phyloP scores from a whole-genome alignment of 2,329 filamentous ascomycete genomes.

The Penicillium sp. region DNA sequence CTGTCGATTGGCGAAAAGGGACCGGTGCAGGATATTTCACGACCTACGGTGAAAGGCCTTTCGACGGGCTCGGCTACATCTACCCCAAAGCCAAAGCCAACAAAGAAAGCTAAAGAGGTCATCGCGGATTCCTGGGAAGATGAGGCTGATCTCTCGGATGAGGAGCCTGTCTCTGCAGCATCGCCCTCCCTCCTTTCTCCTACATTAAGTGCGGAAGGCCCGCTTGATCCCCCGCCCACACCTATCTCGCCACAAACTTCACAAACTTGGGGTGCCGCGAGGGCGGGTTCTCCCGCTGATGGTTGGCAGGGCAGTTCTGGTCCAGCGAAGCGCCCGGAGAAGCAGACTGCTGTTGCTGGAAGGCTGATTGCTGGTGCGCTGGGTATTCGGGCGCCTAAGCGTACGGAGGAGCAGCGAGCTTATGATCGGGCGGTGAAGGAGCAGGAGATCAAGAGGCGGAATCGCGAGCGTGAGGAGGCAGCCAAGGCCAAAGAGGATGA shows the following conservation, averaged over 20 bases:
- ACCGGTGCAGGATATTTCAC: conserved; percentile 28
- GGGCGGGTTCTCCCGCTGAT: conserved; percentile 10
- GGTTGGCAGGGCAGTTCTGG: conserved; percentile 14
- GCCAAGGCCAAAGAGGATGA: conserved; percentile 62
- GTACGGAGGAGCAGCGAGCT: conserved; percentile 83
- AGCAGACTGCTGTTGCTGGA: conserved; percentile 87
- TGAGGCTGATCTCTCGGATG: conserved; percentile 56
- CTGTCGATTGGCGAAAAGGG: conserved; percentile 33
- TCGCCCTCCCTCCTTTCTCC: conserved; percentile 32
- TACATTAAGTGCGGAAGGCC: conserved; percentile 30
- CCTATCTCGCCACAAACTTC: conserved; percentile 58
- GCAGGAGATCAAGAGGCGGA: conserved; percentile 76
- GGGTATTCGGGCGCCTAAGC: conserved; percentile 75
- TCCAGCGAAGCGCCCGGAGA: conserved; percentile 66
- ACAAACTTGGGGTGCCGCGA: conserved; percentile 15
- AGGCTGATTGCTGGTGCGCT: conserved; percentile 87
- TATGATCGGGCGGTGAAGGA: conserved; percentile 82
- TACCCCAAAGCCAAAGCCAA: conserved; percentile 12
- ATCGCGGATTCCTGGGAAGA: conserved; percentile 78
- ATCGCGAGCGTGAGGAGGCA: conserved; percentile 69
- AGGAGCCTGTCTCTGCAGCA: conserved; percentile 11
- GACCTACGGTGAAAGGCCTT: conserved; percentile 16
- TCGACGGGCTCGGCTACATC: conserved; percentile 2
- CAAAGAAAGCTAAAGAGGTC: conserved; percentile 33
- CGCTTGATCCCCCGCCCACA: conserved; percentile 64